These are phyloP conservation scores for Cinnamomum chago DNA, from an alignment of 164 flowering plant genomes.

Conservation along the genomic window DNA sequence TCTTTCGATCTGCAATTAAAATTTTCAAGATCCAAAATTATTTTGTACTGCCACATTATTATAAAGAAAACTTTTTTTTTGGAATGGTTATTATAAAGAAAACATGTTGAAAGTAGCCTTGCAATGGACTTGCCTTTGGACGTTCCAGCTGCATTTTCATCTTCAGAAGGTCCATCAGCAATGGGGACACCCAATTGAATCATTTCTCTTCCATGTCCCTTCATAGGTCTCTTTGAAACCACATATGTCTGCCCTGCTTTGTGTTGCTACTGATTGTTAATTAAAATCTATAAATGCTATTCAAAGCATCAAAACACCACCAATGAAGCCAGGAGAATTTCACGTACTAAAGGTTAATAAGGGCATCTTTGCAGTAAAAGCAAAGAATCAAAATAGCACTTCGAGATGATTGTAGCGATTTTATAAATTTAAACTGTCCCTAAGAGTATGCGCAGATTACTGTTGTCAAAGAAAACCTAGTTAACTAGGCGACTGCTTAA, in stretches of 20 bases:
- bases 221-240: slow-evolving; percentile 65
- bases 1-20: slow-evolving; percentile 47
- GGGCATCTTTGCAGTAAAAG: not conserved
- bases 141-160: slow-evolving; percentile 42
- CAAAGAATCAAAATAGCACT: not conserved
- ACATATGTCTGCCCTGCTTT: slow-evolving; percentile 74
- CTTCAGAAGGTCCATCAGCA: slow-evolving; percentile 62
- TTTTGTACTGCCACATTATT: not conserved
- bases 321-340: not conserved
- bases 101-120: not conserved
- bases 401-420: too few species aligned
- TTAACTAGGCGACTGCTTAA: too few species aligned
- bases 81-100: not conserved
- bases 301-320: not conserved
- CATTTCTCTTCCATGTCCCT: slow-evolving; percentile 87
- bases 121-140: slow-evolving; percentile 51
- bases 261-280: not conserved
- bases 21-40: not conserved
- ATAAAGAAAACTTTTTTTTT: too few species aligned
- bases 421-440: too few species aligned
- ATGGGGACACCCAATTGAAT: slow-evolving; percentile 74
- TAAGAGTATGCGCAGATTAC: too few species aligned
- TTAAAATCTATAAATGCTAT: not conserved
- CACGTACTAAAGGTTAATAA: not conserved
- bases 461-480: too few species aligned